Evolutionary conservation across 208 protist genomes (phyloP).

Genomic region (Trypanosoma platydactyli): DNA sequence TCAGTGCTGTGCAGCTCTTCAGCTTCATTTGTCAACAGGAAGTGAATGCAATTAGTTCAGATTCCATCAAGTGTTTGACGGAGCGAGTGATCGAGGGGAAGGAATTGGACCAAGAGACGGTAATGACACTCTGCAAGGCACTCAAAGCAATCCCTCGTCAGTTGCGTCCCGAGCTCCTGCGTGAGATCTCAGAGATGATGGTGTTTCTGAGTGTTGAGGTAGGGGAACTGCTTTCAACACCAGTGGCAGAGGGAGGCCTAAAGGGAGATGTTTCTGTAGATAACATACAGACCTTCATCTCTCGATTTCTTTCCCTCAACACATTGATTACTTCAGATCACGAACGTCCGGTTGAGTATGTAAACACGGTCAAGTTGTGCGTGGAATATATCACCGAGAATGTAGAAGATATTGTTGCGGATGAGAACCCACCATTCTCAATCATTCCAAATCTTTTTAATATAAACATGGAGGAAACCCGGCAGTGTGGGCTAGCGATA

Average conservation of each 20-base stretch:
- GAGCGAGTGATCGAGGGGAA: slow-evolving; percentile 63
- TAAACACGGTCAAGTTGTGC: slow-evolving; percentile 19
- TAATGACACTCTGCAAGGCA: slow-evolving; percentile 42
- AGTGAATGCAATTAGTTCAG: slow-evolving; percentile 40
- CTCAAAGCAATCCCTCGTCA: slow-evolving; percentile 43
- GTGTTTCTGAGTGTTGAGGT: slow-evolving; percentile 38
- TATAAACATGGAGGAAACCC: slow-evolving; percentile 35
- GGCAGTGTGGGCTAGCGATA: slow-evolving; percentile 43
- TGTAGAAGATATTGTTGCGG: slow-evolving; percentile 38
- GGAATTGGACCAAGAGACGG: slow-evolving; percentile 51
- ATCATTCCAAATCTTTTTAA: slow-evolving; percentile 48
- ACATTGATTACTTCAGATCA: slow-evolving; percentile 17
- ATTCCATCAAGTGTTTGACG: slow-evolving; percentile 62
- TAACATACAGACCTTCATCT: slow-evolving; percentile 39
- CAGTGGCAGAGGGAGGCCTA: slow-evolving; percentile 46
- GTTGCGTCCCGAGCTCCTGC: slow-evolving; percentile 32
- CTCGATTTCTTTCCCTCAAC: slow-evolving; percentile 32
- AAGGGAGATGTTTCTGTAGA: slow-evolving; percentile 32
- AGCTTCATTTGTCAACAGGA: slow-evolving; percentile 65
- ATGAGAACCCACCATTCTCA: slow-evolving; percentile 44
- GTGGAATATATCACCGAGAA: slow-evolving; percentile 34
- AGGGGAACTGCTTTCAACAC: slow-evolving; percentile 38
- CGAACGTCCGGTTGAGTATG: slow-evolving; percentile 20
- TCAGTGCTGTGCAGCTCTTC: slow-evolving; percentile 63
- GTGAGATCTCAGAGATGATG: slow-evolving; percentile 50